These are phyloP conservation scores for Suillus hirtellus DNA, from an alignment of 768 basidiomycete species.

Conservation along the genomic window DNA sequence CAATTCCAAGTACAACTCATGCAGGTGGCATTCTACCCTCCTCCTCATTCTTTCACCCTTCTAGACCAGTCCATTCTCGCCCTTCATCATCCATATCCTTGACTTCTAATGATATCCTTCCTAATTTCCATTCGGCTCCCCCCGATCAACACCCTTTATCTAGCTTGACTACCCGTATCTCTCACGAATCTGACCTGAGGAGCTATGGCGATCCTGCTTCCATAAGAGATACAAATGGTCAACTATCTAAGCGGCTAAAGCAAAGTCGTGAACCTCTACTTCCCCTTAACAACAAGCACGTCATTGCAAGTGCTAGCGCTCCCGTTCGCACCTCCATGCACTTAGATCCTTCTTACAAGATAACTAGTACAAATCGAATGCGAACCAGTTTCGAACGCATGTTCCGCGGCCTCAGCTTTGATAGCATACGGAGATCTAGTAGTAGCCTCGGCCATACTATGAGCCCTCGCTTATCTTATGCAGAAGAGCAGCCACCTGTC, in stretches of 20 bases:
- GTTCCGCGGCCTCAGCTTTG: constrained; percentile 52
- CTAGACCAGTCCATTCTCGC: constrained; percentile 55
- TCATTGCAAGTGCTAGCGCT: constrained; percentile 11
- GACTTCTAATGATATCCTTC: constrained; percentile 34
- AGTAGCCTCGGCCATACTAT: constrained; percentile 17
- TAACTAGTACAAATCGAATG: constrained; percentile 34
- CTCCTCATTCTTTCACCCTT: constrained; percentile 75
- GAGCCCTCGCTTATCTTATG: constrained; percentile 17
- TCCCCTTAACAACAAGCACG: constrained; percentile 38
- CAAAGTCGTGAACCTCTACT: constrained; percentile 75
- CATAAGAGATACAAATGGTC: constrained; percentile 27
- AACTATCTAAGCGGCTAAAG: constrained; percentile 47
- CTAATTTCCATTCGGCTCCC: constrained; percentile 26
- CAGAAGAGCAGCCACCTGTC: constrained; percentile 15
- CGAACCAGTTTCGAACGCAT: constrained; percentile 64
- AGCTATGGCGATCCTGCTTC: constrained; percentile 24
- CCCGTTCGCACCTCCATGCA: constrained; percentile 26
- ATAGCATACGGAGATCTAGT: constrained; percentile 42
- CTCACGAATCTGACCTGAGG: constrained; percentile 43
- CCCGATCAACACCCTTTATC: constrained; percentile 42
- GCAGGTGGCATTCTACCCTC: constrained; percentile 77
- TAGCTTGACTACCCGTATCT: constrained; percentile 36
- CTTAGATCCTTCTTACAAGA: constrained; percentile 13
- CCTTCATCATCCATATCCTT: constrained; percentile 37
- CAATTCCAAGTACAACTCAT: constrained; percentile 48